Evolutionary conservation across 1,284 basidiomycete species (phyloP).

Genomic region (Apiotrichum akiyoshidainum): DNA sequence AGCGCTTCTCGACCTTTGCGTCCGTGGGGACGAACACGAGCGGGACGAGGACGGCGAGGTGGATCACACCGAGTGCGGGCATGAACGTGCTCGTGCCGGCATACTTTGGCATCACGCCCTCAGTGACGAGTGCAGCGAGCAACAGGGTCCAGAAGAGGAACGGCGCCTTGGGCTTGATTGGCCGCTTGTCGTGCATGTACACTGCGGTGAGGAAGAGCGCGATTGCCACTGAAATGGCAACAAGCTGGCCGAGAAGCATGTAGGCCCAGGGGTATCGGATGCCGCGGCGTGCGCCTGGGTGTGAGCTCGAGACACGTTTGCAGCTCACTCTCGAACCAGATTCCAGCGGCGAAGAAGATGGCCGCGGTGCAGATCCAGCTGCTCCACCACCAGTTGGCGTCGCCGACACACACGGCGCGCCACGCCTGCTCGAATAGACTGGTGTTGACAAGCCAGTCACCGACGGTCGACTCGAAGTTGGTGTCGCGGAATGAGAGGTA

Average conservation of each 20-base stretch:
- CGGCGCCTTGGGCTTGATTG: conserved; percentile 17
- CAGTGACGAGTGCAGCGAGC: conserved; percentile 55
- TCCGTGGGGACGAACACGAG: conserved; percentile 42
- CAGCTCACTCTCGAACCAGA: conserved; percentile 58
- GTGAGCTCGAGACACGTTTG: conserved; percentile 2
- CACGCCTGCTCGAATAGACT: conserved; percentile 65
- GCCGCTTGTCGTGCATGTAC: conserved; percentile 45
- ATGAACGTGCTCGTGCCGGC: conserved; percentile 56
- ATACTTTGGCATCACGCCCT: conserved; percentile 58
- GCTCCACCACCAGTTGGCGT: conserved; percentile 69
- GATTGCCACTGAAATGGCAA: conserved; percentile 67
- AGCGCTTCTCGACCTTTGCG: conserved; percentile 1
- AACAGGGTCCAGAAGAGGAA: conserved; percentile 54
- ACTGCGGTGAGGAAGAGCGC: conserved; percentile 66
- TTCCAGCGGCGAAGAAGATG: conserved; percentile 61
- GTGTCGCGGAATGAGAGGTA: conserved; percentile 54
- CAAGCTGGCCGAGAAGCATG: conserved; percentile 70
- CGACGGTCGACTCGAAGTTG: conserved; percentile 36
- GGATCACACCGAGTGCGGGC: conserved; percentile 63
- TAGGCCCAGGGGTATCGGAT: conserved; percentile 64
- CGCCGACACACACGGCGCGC: conserved; percentile 55
- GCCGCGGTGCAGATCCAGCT: conserved; percentile 69
- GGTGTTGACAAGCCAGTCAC: conserved; percentile 61
- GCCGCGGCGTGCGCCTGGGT: conserved; percentile 52
- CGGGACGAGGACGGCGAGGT: conserved; percentile 60